A percentile compares a stretch with the other conserved stretches of the same genome.
Conservation (phyloP, 2,329 filamentous ascomycete species). For the Westerdykella ornata region DNA sequence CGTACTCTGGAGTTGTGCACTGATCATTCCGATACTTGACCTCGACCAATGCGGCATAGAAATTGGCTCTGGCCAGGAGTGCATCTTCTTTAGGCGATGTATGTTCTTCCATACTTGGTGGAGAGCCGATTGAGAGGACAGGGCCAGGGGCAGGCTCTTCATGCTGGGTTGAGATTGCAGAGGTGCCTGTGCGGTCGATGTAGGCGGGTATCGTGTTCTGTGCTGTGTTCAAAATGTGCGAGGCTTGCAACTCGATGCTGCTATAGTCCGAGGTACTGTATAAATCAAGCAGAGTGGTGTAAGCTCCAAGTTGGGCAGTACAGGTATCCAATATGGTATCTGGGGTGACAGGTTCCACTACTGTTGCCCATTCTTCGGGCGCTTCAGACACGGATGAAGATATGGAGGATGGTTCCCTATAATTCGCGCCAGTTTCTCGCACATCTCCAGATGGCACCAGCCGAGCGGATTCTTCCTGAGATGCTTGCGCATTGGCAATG, state of each 20-base stretch:
- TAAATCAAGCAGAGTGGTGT: constrained; percentile 45
- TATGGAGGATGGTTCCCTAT: constrained; percentile 20
- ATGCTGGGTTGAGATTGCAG: constrained; percentile 10
- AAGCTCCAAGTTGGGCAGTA: constrained; percentile 52
- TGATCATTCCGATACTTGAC: constrained; percentile 49
- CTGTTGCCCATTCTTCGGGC: constrained; percentile 57
- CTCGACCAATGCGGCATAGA: constrained; percentile 52
- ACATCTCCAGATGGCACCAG: constrained; percentile 4
- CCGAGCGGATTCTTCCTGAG: constrained; percentile 14
- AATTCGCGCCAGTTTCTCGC: constrained; percentile 5
- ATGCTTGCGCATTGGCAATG: constrained; percentile 27
- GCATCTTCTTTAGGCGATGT: constrained; percentile 46
- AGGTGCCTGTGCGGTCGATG: constrained; percentile 34
- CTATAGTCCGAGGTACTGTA: constrained; percentile 44
- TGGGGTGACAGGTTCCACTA: constrained; percentile 61
- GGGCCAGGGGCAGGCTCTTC: constrained; percentile 27
- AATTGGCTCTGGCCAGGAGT: constrained; percentile 50
- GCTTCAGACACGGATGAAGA: constrained; percentile 23
- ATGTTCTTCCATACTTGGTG: constrained; percentile 14
- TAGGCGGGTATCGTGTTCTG: constrained; percentile 51
- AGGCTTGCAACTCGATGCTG: constrained; percentile 52
- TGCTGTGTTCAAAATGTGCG: constrained; percentile 49
- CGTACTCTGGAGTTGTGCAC: constrained; percentile 50
- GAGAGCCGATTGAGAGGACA: constrained; percentile 28
- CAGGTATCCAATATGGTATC: constrained; percentile 61